Percentiles rank a stretch among this genome's conserved stretches.
These are phyloP conservation scores for Parafenestella ontariensis DNA, from an alignment of 2,329 filamentous ascomycete species.

Conservation along the genomic window DNA sequence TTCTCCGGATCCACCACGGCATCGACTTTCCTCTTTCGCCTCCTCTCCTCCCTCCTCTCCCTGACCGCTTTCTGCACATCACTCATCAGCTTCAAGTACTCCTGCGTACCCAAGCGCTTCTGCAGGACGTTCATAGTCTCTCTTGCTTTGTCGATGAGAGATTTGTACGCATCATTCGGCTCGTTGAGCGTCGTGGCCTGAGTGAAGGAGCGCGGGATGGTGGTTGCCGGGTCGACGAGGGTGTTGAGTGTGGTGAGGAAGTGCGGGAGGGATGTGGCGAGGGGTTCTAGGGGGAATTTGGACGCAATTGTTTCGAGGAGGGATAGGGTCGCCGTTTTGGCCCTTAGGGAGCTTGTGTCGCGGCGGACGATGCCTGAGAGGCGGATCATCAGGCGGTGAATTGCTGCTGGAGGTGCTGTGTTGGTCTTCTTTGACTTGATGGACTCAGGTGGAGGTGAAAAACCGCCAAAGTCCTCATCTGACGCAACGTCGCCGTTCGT, in stretches of 20 bases:
- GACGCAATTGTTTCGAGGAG: conserved; percentile 74
- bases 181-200: conserved; percentile 67
- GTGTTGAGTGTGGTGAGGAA: conserved; percentile 77
- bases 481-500: conserved; percentile 35
- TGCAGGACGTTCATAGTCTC: conserved; percentile 84
- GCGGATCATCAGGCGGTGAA: conserved; percentile 80
- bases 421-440: conserved; percentile 29
- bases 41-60: conserved; percentile 73
- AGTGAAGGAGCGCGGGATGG: conserved; percentile 69
- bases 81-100: conserved; percentile 77
- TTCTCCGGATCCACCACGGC: conserved; percentile 85
- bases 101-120: conserved; percentile 80
- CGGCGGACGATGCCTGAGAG: conserved; percentile 80
- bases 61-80: conserved; percentile 76
- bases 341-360: conserved; percentile 67
- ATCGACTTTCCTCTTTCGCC: conserved; percentile 87
- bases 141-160: conserved; percentile 73
- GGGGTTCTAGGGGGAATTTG: conserved; percentile 63
- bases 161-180: conserved; percentile 68
- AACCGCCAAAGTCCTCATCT: conserved; percentile 41
- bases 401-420: conserved; percentile 52
- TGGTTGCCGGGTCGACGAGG: conserved; percentile 80
- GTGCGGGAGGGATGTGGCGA: conserved; percentile 68
- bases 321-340: conserved; percentile 78
- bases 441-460: conserved; percentile 28